Conservation (phyloP, 768 basidiomycete genomes). For the Rhizopogon vesiculosus region DNA sequence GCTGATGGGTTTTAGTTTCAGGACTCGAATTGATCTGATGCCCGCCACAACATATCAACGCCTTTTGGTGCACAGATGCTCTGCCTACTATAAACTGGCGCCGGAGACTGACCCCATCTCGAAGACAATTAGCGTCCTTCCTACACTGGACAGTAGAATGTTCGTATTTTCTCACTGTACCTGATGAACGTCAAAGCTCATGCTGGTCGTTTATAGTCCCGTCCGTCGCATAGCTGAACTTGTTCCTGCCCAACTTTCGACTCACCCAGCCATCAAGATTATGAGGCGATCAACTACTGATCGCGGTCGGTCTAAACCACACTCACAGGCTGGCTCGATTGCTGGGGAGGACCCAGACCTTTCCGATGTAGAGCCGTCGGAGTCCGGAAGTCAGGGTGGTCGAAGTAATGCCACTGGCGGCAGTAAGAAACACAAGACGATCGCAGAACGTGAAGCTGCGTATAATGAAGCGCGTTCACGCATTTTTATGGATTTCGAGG, state of each 20-base stretch:
- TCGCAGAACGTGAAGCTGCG: conserved; percentile 85
- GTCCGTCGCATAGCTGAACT: conserved; percentile 66
- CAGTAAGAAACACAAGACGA: conserved; percentile 69
- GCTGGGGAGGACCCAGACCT: conserved; percentile 71
- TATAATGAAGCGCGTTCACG: conserved; percentile 83
- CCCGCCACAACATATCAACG: conserved; percentile 81
- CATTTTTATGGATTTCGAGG: conserved; percentile 82
- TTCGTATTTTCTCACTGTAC: conserved; percentile 33
- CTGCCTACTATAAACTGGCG: conserved; percentile 70
- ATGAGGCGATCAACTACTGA: conserved; percentile 67
- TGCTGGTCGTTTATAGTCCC: conserved; percentile 44
- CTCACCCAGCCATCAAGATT: conserved; percentile 82
- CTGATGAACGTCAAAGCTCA: conserved; percentile 6
- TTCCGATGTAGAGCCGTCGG: conserved; percentile 78
- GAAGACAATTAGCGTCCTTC: conserved; percentile 57
- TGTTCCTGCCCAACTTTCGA: conserved; percentile 65
- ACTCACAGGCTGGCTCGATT: conserved; percentile 71
- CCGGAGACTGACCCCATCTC: conserved; percentile 63
- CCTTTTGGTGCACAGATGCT: conserved; percentile 81
- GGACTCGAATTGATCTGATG: conserved; percentile 59
- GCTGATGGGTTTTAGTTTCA: conserved; percentile 29
- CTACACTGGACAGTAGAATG: conserved; percentile 69
- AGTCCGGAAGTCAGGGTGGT: conserved; percentile 71
- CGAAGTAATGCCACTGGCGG: conserved; percentile 60
- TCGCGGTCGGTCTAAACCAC: conserved; percentile 49